Conservation (phyloP, 208 protist genomes). For the Leishmania turanica region DNA sequence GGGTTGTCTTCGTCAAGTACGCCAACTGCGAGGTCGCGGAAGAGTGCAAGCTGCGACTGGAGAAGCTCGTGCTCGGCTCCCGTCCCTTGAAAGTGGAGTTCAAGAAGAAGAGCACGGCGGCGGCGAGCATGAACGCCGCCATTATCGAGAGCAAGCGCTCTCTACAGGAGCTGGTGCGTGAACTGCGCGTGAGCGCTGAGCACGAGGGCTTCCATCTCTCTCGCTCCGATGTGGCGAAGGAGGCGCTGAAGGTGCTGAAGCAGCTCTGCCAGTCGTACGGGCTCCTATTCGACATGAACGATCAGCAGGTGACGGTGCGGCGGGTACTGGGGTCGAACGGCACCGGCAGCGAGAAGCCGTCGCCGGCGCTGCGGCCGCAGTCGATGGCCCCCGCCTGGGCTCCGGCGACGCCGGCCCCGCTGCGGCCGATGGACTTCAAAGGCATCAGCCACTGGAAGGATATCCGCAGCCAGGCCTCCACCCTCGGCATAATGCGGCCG, state of each 20-base stretch:
- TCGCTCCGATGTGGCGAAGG: slow-evolving; percentile 62
- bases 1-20: slow-evolving; percentile 85
- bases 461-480: slow-evolving; percentile 38
- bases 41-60: slow-evolving; percentile 90
- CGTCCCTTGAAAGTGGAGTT: slow-evolving; percentile 81
- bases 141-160: slow-evolving; percentile 34
- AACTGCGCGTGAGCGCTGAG: slow-evolving; percentile 76
- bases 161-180: slow-evolving; percentile 75
- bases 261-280: slow-evolving; percentile 81
- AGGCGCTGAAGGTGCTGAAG: slow-evolving; percentile 74
- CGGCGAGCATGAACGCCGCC: slow-evolving; percentile 4
- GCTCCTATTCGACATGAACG: slow-evolving; percentile 61
- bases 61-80: slow-evolving; percentile 60
- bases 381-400: slow-evolving; percentile 37
- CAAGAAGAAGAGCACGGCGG: slow-evolving; percentile 69
- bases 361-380: slow-evolving; percentile 56
- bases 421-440: slow-evolving; percentile 76
- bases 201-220: slow-evolving; percentile 75
- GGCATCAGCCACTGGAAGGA: slow-evolving; percentile 81
- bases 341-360: slow-evolving; percentile 49
- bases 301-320: slow-evolving; percentile 64
- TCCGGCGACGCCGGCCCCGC: slow-evolving; percentile 51
- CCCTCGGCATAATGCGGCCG: slow-evolving; percentile 54
- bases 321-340: slow-evolving; percentile 47
- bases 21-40: slow-evolving; percentile 91